Evolutionary conservation across 2,329 filamentous ascomycete species (phyloP), one percentile per base, ranked within the genome.

Genomic region (Penicillium sp.): DNA sequence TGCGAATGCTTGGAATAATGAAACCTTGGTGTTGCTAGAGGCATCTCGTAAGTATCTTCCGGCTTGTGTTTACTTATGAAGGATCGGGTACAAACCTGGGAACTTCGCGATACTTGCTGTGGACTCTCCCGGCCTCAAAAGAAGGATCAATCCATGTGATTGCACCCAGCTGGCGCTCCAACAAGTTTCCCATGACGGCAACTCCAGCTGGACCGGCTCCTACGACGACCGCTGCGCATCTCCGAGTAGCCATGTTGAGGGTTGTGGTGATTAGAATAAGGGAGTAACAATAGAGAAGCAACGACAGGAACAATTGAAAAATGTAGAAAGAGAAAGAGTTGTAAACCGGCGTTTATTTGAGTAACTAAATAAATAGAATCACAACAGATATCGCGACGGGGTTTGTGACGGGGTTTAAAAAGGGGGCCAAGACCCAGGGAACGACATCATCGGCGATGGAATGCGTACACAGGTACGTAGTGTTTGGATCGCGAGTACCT

Each of bases 151-250:
- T 75, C 86, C 85, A 88, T 51, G 83, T 70, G 49, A 87, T 78
- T 15, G 79, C 79, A n/a, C 75, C 71, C 8, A 80, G 73, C 47
- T 79, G 77, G 33, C 79, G 77, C 65, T 87, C 83, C 19, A 88
- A 76, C 19, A 88, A 72, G 64, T 85, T 86, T n/a, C 85, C 85
- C 25, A 87, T 77, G 7, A 81, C 81, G 4, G 83, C 84, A 55
- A 87, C 79, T 55, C 85, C 85, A 43, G 82, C 82, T 4, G 83
- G 81, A 17, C 84, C 84, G 54, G 79, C 82, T 50, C 84, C 84
- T 21, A 86, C 81, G 2, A 87, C 83, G 1, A 86, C 79, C 3
- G 83, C 83, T 49, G 78, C 79, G 65, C 79, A 84, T 66, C 66
- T 73, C 43, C 69, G 68, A 17, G 69, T 60, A 44, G 66, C 61